Percentiles rank a stretch among this genome's conserved stretches.
Evolutionary conservation across 2,329 filamentous ascomycete genomes (phyloP).

Genomic region (Trichoderma sp.): DNA sequence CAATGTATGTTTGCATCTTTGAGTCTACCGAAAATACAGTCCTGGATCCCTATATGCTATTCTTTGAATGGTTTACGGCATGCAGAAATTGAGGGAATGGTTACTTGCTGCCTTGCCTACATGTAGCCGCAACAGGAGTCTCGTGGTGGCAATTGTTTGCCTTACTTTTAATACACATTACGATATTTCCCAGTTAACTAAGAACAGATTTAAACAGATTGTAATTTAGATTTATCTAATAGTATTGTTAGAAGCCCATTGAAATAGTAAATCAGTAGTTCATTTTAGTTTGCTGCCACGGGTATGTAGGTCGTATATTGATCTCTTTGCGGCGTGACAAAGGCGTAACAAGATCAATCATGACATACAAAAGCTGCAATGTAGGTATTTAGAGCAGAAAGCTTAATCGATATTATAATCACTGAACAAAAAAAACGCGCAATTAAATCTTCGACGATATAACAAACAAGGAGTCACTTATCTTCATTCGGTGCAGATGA

Average conservation of each 20-base stretch:
- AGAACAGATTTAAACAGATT: not conserved
- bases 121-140: not conserved
- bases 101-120: not conserved
- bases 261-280: not conserved
- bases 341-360: not conserved
- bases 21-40: not conserved
- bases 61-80: not conserved
- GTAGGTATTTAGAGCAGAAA: not conserved
- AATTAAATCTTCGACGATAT: not conserved
- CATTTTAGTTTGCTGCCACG: not conserved
- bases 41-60: too few relatives aligned
- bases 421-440: not conserved
- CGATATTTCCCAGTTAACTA: not conserved
- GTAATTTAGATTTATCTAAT: not conserved
- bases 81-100: not conserved
- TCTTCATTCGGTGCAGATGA: not conserved
- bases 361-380: not conserved
- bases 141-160: not conserved
- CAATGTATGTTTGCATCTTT: not conserved
- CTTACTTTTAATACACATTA: not conserved
- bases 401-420: not conserved
- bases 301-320: not conserved
- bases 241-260: not conserved
- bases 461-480: not conserved
- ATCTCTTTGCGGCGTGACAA: too few relatives aligned